Evolutionary conservation across 768 basidiomycete genomes (phyloP).

Genomic region (Chalciporus piperatus): DNA sequence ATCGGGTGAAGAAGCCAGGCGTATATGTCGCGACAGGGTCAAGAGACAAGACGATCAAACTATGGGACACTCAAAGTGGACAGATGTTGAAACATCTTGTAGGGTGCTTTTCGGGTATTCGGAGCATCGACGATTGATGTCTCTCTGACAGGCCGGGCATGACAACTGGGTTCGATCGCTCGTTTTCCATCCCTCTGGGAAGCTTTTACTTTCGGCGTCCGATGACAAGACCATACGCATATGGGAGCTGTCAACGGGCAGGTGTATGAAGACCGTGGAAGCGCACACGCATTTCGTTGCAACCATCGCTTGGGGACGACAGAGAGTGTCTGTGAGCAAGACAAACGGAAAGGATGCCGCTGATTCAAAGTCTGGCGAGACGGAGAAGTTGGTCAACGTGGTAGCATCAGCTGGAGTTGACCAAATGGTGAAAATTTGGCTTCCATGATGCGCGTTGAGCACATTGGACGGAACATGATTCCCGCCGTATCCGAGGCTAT

Average conservation of each 20-base stretch:
- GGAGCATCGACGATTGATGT: constrained; percentile 4
- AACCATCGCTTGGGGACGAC: constrained; percentile 78
- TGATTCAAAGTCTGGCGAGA: constrained; percentile 30
- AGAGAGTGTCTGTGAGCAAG: constrained; percentile 43
- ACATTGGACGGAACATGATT: background rate
- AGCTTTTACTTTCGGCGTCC: constrained; percentile 85
- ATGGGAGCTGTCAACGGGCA: constrained; percentile 84
- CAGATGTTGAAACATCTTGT: constrained; percentile 79
- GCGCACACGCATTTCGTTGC: constrained; percentile 86
- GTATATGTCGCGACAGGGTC: constrained; percentile 77
- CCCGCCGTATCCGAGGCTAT: constrained; percentile 7
- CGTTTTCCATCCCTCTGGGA: constrained; percentile 87
- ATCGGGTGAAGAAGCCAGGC: constrained; percentile 47
- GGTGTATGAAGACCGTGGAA: constrained; percentile 83
- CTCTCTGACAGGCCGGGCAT: constrained; percentile 57
- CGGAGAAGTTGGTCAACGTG: constrained; percentile 65
- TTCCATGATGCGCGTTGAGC: constrained; percentile 42
- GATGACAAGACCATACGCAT: constrained; percentile 91
- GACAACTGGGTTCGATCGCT: constrained; percentile 91
- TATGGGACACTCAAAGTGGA: constrained; percentile 87
- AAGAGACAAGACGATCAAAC: constrained; percentile 86
- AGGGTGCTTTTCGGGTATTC: constrained; percentile 20
- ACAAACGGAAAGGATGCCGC: constrained; percentile 37
- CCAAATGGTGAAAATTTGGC: constrained; percentile 64
- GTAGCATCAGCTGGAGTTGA: constrained; percentile 69